Conservation (phyloP, 768 basidiomycete species). For the Agaricus sinodeliciosus region DNA sequence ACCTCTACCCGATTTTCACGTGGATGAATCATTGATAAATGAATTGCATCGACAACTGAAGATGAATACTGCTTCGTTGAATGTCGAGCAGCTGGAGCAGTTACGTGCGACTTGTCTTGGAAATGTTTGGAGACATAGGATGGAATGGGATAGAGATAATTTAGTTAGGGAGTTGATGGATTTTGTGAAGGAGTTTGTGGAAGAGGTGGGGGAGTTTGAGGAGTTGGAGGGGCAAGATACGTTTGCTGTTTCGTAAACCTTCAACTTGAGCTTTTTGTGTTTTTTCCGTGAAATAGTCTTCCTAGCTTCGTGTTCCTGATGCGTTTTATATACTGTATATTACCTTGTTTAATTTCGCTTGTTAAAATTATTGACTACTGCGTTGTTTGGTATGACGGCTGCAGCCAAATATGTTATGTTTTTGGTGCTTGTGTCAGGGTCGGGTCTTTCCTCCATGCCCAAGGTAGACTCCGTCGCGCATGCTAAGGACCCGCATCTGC, state of each 20-base stretch:
- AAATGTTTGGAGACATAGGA: conserved; percentile 74
- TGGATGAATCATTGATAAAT: conserved; percentile 45
- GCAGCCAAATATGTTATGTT: too few species aligned
- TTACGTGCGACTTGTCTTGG: conserved; percentile 79
- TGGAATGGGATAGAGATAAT: conserved; percentile 75
- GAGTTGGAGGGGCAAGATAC: not conserved
- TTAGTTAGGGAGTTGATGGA: conserved; percentile 54
- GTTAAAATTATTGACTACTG: too few species aligned
- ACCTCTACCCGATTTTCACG: conserved; percentile 71
- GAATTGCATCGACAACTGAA: conserved; percentile 44
- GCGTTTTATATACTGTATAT: not conserved
- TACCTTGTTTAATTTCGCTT: not conserved
- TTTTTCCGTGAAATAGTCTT: not conserved
- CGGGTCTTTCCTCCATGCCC: too few species aligned
- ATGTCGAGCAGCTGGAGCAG: conserved; percentile 90
- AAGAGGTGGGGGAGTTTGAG: conserved; percentile 42
- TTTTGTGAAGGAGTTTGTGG: conserved; percentile 57
- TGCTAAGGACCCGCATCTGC: too few species aligned
- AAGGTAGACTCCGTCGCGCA: too few species aligned
- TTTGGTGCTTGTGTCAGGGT: too few species aligned
- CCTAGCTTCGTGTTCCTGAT: not conserved
- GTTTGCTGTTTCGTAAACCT: too few species aligned
- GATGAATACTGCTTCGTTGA: conserved; percentile 51
- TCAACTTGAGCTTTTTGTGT: not conserved
- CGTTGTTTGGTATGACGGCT: too few species aligned